These are phyloP conservation scores for Bipolaris zeicola DNA, from an alignment of 2,329 filamentous ascomycete genomes.

Conservation along the genomic window DNA sequence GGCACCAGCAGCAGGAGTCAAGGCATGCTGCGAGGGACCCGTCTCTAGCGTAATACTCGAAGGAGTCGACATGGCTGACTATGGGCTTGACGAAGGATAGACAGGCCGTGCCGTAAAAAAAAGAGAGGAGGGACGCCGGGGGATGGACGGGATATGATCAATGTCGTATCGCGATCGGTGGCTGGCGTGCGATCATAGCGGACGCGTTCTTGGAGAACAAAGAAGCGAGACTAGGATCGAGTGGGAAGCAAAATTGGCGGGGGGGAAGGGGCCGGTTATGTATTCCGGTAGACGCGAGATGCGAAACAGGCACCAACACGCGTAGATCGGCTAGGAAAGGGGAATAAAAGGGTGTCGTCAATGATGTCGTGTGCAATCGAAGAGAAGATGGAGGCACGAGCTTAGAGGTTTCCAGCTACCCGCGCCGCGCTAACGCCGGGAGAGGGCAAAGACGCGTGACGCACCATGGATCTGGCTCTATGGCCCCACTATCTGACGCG, in stretches of 20 bases:
- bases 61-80: slow-evolving; percentile 45
- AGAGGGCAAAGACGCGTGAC: slow-evolving; percentile 25
- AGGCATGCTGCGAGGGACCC: slow-evolving; percentile 29
- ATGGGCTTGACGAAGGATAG: slow-evolving; percentile 20
- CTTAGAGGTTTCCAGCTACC: slow-evolving; percentile 25
- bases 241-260: slow-evolving; percentile 17
- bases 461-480: slow-evolving; percentile 19
- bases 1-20: slow-evolving; percentile 26
- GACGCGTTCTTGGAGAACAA: slow-evolving; percentile 38
- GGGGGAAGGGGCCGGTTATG: slow-evolving; percentile 3
- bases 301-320: slow-evolving; percentile 23
- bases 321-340: slow-evolving; percentile 20
- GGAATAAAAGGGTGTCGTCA: slow-evolving; percentile 16
- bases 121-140: slow-evolving; percentile 18
- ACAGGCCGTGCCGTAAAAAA: slow-evolving; percentile 25
- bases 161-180: slow-evolving; percentile 40
- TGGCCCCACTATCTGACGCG: slow-evolving; percentile 17
- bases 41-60: slow-evolving; percentile 28
- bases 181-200: slow-evolving; percentile 46
- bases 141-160: slow-evolving; percentile 34
- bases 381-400: slow-evolving; percentile 26
- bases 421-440: slow-evolving; percentile 23
- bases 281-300: slow-evolving; percentile 1
- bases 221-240: slow-evolving; percentile 18
- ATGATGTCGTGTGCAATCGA: slow-evolving; percentile 22